Percentiles rank a stretch among this genome's conserved stretches.
Conservation (phyloP, 192 early-diverging fungal species). For the Chytriomyces hyalinus region DNA sequence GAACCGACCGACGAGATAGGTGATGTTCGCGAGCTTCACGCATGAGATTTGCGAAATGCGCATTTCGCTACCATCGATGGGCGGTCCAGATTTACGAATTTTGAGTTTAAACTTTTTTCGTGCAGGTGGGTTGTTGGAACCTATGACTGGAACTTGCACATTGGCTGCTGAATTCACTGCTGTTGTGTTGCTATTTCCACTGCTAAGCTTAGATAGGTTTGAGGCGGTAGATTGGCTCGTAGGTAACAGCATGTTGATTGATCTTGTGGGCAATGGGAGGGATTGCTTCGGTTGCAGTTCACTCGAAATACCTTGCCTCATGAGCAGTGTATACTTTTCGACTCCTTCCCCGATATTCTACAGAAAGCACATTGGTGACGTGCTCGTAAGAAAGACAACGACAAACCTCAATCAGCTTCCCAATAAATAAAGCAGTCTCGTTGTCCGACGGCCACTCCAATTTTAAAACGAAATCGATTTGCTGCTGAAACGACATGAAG, state of each 20-base stretch:
- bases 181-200: conserved; percentile 13
- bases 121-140: neutral
- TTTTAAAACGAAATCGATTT: conserved; percentile 41
- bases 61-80: conserved; percentile 40
- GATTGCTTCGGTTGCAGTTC: conserved; percentile 6
- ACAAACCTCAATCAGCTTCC: conserved; percentile 38
- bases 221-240: conserved; percentile 18
- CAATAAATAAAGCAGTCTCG: conserved; percentile 21
- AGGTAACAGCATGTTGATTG: neutral
- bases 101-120: conserved; percentile 38
- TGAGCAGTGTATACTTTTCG: conserved; percentile 29
- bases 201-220: neutral
- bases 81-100: conserved; percentile 35
- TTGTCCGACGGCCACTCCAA: conserved; percentile 48
- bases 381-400: neutral
- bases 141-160: neutral
- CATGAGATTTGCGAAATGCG: conserved; percentile 40
- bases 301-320: conserved; percentile 16
- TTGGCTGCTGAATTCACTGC: conserved; percentile 1
- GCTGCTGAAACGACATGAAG: conserved; percentile 54
- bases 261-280: neutral
- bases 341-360: conserved; percentile 34
- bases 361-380: neutral
- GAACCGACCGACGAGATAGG: conserved; percentile 32
- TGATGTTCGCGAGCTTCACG: conserved; percentile 48